Percentiles rank a stretch among this genome's conserved stretches.
phyloP scores from a whole-genome alignment of 352 stramenopile genomes.

The Phytophthora europaea region DNA sequence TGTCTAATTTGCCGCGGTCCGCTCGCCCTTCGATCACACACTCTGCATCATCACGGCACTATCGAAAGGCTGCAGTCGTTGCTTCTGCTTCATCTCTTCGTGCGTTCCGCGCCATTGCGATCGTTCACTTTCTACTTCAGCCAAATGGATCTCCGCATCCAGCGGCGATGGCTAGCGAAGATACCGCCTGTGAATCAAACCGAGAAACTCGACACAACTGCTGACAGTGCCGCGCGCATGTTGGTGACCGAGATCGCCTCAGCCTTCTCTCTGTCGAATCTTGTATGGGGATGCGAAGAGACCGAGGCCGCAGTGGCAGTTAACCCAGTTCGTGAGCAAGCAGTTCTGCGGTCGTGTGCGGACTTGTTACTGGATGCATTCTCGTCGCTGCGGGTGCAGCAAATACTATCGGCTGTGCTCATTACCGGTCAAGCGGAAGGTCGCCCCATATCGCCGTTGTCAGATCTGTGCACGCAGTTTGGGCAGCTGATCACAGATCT shows the following conservation, averaged over 20 bases:
- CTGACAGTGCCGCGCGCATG: neutral
- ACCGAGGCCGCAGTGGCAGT: neutral
- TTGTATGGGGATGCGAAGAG: neutral
- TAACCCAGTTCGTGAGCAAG: neutral
- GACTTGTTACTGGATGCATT: neutral
- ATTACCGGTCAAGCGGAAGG: neutral
- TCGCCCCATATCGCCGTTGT: neutral
- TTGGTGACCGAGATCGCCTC: slow-evolving; percentile 14
- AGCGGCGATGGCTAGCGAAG: slow-evolving; percentile 18
- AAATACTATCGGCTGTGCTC: neutral
- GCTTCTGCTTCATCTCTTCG: slow-evolving; percentile 17
- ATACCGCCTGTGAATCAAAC: neutral
- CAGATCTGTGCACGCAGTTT: neutral
- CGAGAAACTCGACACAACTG: neutral
- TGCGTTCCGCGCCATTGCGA: slow-evolving; percentile 12
- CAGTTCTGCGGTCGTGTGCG: neutral
- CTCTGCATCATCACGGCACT: neutral
- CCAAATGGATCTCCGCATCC: slow-evolving; percentile 20
- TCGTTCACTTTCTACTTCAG: slow-evolving; percentile 23
- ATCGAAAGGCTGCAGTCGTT: slow-evolving; percentile 12
- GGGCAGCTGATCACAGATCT: neutral
- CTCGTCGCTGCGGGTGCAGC: neutral
- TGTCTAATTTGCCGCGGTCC: slow-evolving; percentile 15
- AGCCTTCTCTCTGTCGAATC: slow-evolving; percentile 4
- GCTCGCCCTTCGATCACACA: neutral